Evolutionary conservation across 129 eudicot genomes (phyloP).

Genomic region (Kitagawia praeruptora): DNA sequence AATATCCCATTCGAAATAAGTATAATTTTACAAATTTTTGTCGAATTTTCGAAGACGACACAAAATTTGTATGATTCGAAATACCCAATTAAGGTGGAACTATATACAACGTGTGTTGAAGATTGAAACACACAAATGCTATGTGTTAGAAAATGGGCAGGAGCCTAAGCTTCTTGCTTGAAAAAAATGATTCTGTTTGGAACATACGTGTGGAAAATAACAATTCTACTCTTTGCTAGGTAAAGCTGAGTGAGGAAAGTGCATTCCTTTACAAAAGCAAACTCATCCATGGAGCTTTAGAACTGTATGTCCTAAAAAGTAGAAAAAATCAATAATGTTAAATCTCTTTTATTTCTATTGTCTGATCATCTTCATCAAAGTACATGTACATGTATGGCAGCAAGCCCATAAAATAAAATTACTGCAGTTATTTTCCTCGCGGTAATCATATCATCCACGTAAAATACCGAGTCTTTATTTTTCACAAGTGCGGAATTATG

Average conservation of each 20-base stretch:
- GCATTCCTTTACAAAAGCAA: neutral
- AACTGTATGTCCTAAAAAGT: neutral
- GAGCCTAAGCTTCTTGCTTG: neutral
- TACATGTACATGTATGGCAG: neutral
- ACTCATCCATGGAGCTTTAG: slow-evolving; percentile 18
- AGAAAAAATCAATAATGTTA: slow-evolving; percentile 1
- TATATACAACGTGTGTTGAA: neutral
- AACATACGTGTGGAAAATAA: neutral
- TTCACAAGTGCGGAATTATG: neutral
- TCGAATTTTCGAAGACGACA: neutral
- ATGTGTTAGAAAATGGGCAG: neutral
- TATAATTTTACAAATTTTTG: too few species aligned
- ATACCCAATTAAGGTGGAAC: neutral
- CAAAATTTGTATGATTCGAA: neutral
- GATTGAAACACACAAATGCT: neutral
- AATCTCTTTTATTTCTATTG: slow-evolving; percentile 16
- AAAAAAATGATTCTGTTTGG: neutral
- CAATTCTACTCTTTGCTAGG: neutral
- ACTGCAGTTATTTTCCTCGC: neutral
- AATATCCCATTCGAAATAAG: too few species aligned
- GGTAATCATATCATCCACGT: too few species aligned
- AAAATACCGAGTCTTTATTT: neutral
- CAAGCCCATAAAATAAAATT: too few species aligned
- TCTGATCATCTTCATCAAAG: slow-evolving; percentile 11
- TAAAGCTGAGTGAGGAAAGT: slow-evolving; percentile 6